Conservation (phyloP, 352 stramenopile genomes). For the Peronospora farinosa region DNA sequence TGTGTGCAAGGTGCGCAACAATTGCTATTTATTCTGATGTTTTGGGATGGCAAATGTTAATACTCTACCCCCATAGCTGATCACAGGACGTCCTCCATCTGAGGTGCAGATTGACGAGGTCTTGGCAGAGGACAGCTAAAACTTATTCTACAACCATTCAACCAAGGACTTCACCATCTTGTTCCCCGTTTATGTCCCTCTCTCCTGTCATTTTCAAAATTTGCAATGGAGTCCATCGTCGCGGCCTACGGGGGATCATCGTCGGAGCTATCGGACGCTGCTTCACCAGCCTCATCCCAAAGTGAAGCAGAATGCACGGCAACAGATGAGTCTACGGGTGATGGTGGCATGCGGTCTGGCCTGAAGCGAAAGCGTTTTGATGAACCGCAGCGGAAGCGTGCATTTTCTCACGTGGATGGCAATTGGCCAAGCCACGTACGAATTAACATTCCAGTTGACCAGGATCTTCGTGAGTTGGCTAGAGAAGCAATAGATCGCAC, state of each 20-base stretch:
- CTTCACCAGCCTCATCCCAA: constrained; percentile 14
- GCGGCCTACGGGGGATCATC: constrained; percentile 34
- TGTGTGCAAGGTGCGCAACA: constrained; percentile 66
- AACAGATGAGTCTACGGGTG: neutral
- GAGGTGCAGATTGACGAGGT: constrained; percentile 70
- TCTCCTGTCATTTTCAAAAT: too few species aligned
- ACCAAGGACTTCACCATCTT: neutral
- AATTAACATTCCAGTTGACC: constrained; percentile 34
- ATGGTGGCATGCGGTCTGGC: constrained; percentile 1
- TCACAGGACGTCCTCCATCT: constrained; percentile 56
- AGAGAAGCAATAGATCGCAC: constrained; percentile 26
- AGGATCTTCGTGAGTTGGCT: constrained; percentile 24
- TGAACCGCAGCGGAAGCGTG: constrained; percentile 44
- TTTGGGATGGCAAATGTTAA: constrained; percentile 1
- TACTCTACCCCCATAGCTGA: constrained; percentile 34
- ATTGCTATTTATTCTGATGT: neutral
- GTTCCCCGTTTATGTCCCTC: neutral
- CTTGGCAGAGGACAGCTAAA: constrained; percentile 46
- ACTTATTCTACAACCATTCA: too few species aligned
- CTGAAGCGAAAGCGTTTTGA: constrained; percentile 43
- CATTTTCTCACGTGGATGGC: constrained; percentile 68
- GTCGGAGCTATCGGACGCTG: constrained; percentile 19
- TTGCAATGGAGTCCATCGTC: constrained; percentile 37
- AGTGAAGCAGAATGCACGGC: constrained; percentile 10
- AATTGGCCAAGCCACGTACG: constrained; percentile 80